Percentiles rank a stretch among this genome's conserved stretches.
phyloP scores from a whole-genome alignment of 805 yeast species.

The Yamadazyma laniorum region DNA sequence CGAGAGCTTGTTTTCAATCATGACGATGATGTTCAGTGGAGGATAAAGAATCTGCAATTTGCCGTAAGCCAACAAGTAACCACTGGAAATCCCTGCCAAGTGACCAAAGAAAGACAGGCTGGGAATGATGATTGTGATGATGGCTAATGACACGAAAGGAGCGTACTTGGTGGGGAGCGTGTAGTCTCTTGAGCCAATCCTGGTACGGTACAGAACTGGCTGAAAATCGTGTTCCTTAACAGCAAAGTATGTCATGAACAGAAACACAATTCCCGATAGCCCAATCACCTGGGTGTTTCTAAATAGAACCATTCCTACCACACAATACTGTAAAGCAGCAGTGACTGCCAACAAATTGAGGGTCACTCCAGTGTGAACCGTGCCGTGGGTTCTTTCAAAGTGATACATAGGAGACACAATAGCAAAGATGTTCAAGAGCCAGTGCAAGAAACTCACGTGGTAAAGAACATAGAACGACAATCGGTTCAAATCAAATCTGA shows the following conservation, averaged over 20 bases:
- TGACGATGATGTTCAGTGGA: conserved; percentile 60
- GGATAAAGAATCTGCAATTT: conserved; percentile 60
- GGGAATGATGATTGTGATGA: conserved; percentile 56
- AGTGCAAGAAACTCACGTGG: conserved; percentile 61
- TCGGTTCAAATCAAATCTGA: conserved; percentile 43
- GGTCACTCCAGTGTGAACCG: conserved; percentile 81
- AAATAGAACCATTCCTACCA: conserved; percentile 48
- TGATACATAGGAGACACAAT: conserved; percentile 58
- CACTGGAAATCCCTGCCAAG: conserved; percentile 61
- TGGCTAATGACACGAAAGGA: conserved; percentile 54
- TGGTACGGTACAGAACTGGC: conserved; percentile 39
- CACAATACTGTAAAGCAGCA: conserved; percentile 63
- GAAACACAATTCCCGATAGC: conserved; percentile 71
- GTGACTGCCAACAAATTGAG: conserved; percentile 68
- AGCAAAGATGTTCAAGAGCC: conserved; percentile 56
- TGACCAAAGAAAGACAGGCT: conserved; percentile 75
- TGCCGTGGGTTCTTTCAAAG: conserved; percentile 75
- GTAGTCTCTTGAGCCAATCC: conserved; percentile 29
- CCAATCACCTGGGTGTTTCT: conserved; percentile 61
- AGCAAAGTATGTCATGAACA: conserved; percentile 63
- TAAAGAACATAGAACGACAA: conserved; percentile 73
- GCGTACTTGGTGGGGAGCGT: conserved; percentile 56
- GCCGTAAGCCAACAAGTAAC: conserved; percentile 61
- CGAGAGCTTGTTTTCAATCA: conserved; percentile 58
- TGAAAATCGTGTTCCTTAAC: conserved; percentile 37